Base-by-base conservation (phyloP, 2,329 filamentous ascomycete species). In the Clathrospora elynae region DNA sequence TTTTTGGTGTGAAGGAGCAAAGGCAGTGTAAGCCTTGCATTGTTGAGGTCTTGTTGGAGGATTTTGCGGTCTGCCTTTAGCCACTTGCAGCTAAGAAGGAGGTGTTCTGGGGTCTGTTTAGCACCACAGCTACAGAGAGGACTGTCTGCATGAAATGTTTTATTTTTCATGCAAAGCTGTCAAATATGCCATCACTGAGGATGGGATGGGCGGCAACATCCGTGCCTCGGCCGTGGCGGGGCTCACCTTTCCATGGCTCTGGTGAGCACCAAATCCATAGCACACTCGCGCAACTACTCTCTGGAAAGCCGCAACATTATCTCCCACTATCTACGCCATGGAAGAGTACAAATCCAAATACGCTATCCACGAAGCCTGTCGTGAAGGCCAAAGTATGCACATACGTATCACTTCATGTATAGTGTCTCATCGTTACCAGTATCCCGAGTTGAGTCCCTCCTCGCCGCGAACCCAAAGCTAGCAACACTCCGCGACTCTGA, bases 351-450 rank as follows among this genome's bases (percentile, higher is more conserved):
- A 61, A 37, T 76, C 83, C 36, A 89, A 86, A 60, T 96, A 85
- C 59, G 87, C 90, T 18, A 85, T 96, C 29, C 92, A 97, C 66
- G 88, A 88, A 55, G 92, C 92, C 28, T 86, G 87, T 49, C 82
- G 91, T 42, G 89, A 95, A 69, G 90, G 91, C 28, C 87, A 83
- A 76, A 79, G 91, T 95, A 78, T 66, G 78, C 2, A 7, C 19
- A 8, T 8, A 1, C 25, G 22, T 23, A 24, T 42, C 48, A 36
- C 25, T 39, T 35, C 25, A 42, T 30, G 10, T 18, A 72, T 77
- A 42, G 71, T 82, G 6, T 85, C 86, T 24, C 87, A 93, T 35
- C 18, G 26, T 16, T 14, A 38, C 31, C 59, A 95, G 89, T 80
- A 19, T 73, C 79, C 42, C 73, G 83, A 17, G 87, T 88, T 23